Percentiles rank a stretch among this genome's conserved stretches.
These are phyloP conservation scores for Vinca major DNA, from an alignment of 305 asterid species.

Conservation along the genomic window DNA sequence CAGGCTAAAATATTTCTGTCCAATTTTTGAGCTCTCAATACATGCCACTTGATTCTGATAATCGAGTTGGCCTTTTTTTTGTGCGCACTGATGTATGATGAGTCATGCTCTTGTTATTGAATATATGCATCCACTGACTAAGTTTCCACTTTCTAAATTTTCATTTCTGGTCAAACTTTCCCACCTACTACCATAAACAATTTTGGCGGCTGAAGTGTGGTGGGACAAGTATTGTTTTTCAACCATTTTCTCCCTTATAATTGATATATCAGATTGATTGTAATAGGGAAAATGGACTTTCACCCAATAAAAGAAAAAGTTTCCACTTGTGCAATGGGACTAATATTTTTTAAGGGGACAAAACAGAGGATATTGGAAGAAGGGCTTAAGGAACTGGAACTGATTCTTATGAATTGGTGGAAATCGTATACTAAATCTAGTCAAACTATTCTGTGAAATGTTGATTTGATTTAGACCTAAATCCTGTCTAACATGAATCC, in stretches of 20 bases:
- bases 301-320: background rate
- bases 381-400: background rate
- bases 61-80: background rate
- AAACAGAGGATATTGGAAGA: background rate
- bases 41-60: background rate
- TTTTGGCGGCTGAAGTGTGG: background rate
- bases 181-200: background rate
- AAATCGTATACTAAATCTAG: background rate
- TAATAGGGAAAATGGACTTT: no score
- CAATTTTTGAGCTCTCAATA: background rate
- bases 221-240: background rate
- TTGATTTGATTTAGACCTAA: background rate
- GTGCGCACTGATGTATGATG: background rate
- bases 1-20: background rate
- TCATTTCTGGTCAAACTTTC: background rate
- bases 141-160: background rate
- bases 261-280: background rate
- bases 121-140: background rate
- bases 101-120: background rate
- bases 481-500: constrained; percentile 4
- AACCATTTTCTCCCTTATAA: background rate
- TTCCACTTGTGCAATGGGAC: background rate
- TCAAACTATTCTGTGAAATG: background rate
- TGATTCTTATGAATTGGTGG: background rate
- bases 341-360: background rate